Evolutionary conservation across 2,329 filamentous ascomycete genomes (phyloP), one percentile per base, ranked within the genome.

Genomic region (Penicillium brasilianum): DNA sequence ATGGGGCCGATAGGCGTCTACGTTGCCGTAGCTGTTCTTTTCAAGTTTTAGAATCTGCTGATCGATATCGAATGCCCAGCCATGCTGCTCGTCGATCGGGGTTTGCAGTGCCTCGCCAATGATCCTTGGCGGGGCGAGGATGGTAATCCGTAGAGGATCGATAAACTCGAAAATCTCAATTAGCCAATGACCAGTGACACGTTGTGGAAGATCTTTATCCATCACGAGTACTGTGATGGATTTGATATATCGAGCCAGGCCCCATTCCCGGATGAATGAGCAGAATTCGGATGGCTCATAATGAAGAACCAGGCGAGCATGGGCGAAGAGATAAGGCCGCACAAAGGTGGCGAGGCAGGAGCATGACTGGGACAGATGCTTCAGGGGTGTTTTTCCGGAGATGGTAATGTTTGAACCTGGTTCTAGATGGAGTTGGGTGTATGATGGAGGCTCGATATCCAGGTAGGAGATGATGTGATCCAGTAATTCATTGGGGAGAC

Each of bases 31-130:
- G 18, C 37, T 34, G 8, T 68, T 59, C 22, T 67, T 72, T 32
- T 77, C 67, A 32, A 87, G 72, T 55, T 81, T 79, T 7, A 92
- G 72, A 43, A 88, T 82, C 66, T 92, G 89, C 56, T 85, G 83
- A 7, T 83, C 82, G 63, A 86, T 85, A 58, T 86, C 82, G 67
- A 90, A 91, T 25, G 83, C 83, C 87, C 87, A 90, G 5, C 80
- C 79, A 69, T 90, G 85, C 10, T 80, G 80, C 41, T 85, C 78
- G 53, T 85, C 82, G 30, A 90, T 78, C 59, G 80, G 81, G 5
- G 84, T 84, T 18, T 85, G 84, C 4, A 89, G 76, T 52, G 91
- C 78, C 0, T 82, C 82, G 1, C 88, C 87, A 8, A 93, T 79
- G 18, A 87, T 84, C 4, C 83, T 79, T 0, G 89, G 87, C 7